Base-by-base conservation (phyloP, 768 basidiomycete genomes). In the Agaricus sinodeliciosus region DNA sequence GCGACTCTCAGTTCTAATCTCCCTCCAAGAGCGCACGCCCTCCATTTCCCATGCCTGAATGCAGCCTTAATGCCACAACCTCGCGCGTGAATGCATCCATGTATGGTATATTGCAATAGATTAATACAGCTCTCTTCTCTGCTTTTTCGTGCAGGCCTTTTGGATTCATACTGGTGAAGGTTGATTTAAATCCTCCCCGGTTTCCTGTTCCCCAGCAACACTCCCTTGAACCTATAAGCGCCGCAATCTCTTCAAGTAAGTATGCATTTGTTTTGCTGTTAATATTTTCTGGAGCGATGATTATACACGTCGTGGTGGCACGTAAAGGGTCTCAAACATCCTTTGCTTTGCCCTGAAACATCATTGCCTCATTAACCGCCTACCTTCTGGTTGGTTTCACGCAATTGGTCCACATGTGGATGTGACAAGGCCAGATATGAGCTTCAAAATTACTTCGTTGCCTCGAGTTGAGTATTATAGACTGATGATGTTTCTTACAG, bases 351-450 rank as follows among this genome's bases (percentile, higher is more conserved):
- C 62, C 67, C 74, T 61, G 65, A 69, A 58, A 43, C 51, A 43
- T 28, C 52, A 47, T 28, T 27, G 48, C 55, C 55, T 60, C 62
- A 61, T 69, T 85, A 85, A 76, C 81, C 78, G 69, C 60, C 51
- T 25, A 15, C 39, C 53, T 27, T 19, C 43, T 42, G 50, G 58
- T 72, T 70, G 80, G 82, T 84, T 84, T 31, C 81, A 74, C 62
- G 59, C 27, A 54, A 60, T 49, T 45, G 59, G 57, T 60, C 66
- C 58, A 59, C 69, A 19, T 87, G 87, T 73, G 67, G 87, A 90
- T 64, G 68, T 63, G 77, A 78, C 77, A 75, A 90, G 89, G 89
- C 89, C 89, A 91, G 89, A 90, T 89, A 84, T 91, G 88, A 91
- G 70, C 72, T 61, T 55, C 51, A 22, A 12, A 22, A 5, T 43